These are phyloP conservation scores for Suillus americanus DNA, from an alignment of 768 basidiomycete genomes.

Conservation along the genomic window DNA sequence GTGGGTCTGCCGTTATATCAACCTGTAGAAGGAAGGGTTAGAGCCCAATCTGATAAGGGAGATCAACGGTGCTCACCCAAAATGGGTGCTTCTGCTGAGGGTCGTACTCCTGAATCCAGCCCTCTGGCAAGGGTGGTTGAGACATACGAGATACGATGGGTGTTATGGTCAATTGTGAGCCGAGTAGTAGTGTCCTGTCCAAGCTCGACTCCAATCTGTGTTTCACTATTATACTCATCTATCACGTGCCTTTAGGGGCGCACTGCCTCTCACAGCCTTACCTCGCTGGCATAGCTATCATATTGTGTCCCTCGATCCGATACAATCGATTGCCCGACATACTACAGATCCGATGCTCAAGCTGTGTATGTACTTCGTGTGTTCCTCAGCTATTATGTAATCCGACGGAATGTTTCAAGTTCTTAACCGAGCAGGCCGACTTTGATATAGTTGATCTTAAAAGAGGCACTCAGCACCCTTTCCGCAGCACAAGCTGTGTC, in stretches of 20 bases:
- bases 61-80: slow-evolving; percentile 39
- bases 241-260: slow-evolving; percentile 1
- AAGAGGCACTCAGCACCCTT: no score
- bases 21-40: slow-evolving; percentile 40
- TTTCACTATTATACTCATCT: neutral
- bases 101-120: slow-evolving; percentile 57
- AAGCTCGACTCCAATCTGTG: slow-evolving; percentile 14
- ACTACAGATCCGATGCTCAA: neutral
- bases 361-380: neutral
- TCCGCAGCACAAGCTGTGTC: neutral
- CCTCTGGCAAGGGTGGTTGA: slow-evolving; percentile 48
- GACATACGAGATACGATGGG: slow-evolving; percentile 16
- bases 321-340: neutral
- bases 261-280: neutral
- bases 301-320: neutral
- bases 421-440: neutral
- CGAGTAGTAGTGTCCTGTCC: neutral
- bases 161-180: neutral
- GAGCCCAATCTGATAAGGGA: neutral
- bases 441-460: neutral
- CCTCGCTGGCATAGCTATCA: neutral
- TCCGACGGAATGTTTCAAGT: neutral
- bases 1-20: slow-evolving; percentile 60
- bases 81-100: slow-evolving; percentile 41
- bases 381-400: neutral